Evolutionary conservation across 441 rosid species (phyloP), one percentile per base, ranked within the genome.

Genomic region (Croton laevigatus): DNA sequence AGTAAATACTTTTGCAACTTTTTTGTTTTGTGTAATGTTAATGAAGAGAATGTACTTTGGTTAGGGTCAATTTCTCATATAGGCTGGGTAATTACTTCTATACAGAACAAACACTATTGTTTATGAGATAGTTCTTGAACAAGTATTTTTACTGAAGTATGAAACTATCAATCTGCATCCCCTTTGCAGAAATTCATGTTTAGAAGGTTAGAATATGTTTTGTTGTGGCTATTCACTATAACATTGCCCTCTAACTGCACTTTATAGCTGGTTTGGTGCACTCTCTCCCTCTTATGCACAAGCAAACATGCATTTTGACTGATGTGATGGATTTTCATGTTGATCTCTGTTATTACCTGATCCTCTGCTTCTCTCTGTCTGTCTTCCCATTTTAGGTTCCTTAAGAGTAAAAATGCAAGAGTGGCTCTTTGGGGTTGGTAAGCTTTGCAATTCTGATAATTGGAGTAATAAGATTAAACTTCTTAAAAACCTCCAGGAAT

Each of bases 401-500:
- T 76, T 94, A 68, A 86, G 87, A 71, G 73, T 62, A 70, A 77
- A 68, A 59, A 78, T 83, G 70, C 88, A 83, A 66, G 87, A 81
- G 79, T 95, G 98, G 99, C 87, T 95, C 67, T 79, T 73, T 72
- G 85, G 88, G 65, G 73, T 75, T 76, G 54, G 61, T 69, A 75
- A 76, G 37, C 80, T 66, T 36, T 71, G 73, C 52, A 59, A 55
- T 71, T 60, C 72, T 48, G 40, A 59, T 68, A 62, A 69, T 73
- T 73, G 79, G 66, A 64, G 59, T 78, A 59, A 71, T 66, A 77
- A 71, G 62, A 68, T 63, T 72, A 74, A 69, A 74, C 84, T 91
- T 79, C 73, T 88, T 71, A 81, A 77, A 69, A 82, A 80, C 70
- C 88, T 95, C 65, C 71, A 75, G 62, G 90, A 84, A 74, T 91